Evolutionary conservation across 345 rosid species (phyloP).

Genomic region (Eucalyptus pauciflora): DNA sequence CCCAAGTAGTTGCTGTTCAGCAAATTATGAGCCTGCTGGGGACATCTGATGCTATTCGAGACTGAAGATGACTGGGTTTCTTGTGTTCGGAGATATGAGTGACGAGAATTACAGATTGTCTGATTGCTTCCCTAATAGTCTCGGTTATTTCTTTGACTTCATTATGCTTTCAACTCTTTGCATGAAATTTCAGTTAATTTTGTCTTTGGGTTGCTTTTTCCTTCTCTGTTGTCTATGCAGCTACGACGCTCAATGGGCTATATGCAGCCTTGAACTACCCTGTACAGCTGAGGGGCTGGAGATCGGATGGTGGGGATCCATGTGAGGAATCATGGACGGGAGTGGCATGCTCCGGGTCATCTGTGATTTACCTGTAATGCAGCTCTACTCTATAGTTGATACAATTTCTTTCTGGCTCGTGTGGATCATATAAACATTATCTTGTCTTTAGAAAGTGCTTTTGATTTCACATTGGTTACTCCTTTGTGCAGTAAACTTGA

Average conservation of each 20-base stretch:
- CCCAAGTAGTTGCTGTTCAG: not conserved
- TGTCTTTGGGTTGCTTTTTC: not conserved
- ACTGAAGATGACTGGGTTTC: not conserved
- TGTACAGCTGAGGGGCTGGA: slow-evolving; percentile 68
- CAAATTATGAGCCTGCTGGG: not conserved
- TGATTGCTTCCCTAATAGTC: not conserved
- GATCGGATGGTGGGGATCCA: slow-evolving; percentile 61
- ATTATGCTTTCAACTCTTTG: not conserved
- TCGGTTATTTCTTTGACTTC: not conserved
- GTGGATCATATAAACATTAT: not conserved
- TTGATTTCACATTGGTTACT: not conserved
- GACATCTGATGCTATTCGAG: not conserved
- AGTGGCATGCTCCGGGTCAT: slow-evolving; percentile 65
- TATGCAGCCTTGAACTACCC: slow-evolving; percentile 44
- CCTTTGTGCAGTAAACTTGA: slow-evolving; percentile 36
- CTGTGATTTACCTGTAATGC: slow-evolving; percentile 52
- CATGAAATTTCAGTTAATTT: not conserved
- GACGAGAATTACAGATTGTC: not conserved
- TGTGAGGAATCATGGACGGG: slow-evolving; percentile 83
- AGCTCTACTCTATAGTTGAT: not conserved
- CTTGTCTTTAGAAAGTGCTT: not conserved
- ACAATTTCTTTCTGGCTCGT: not conserved
- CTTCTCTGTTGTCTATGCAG: slow-evolving; percentile 23
- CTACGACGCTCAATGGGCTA: slow-evolving; percentile 50
- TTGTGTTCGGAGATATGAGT: not conserved